phyloP scores from a whole-genome alignment of 768 basidiomycete genomes.

The Termitomyces sp. region DNA sequence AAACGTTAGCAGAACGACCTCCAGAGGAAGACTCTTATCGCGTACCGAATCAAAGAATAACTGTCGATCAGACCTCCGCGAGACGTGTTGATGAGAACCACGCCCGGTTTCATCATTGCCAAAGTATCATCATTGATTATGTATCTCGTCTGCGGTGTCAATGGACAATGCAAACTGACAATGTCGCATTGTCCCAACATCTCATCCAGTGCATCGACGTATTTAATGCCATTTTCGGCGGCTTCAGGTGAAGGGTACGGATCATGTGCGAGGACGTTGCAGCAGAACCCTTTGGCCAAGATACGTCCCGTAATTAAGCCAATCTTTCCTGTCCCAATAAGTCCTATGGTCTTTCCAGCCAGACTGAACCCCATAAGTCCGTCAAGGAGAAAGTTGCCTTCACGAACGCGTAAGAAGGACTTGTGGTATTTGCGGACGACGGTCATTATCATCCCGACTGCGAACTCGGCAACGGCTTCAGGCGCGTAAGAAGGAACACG shows the following conservation, averaged over 20 bases:
- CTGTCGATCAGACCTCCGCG: constrained; percentile 38
- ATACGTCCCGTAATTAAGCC: constrained; percentile 37
- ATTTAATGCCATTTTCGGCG: constrained; percentile 29
- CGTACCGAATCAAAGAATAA: constrained; percentile 33
- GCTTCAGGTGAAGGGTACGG: constrained; percentile 29
- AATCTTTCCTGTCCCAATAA: constrained; percentile 40
- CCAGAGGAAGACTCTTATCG: background rate
- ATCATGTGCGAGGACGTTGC: constrained; percentile 35
- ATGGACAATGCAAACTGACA: constrained; percentile 37
- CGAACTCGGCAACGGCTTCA: constrained; percentile 38
- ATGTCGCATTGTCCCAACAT: constrained; percentile 31
- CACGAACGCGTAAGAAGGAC: constrained; percentile 37
- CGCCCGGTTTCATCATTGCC: constrained; percentile 32
- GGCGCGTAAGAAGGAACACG: constrained; percentile 39
- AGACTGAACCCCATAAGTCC: constrained; percentile 37
- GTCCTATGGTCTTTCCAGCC: constrained; percentile 33
- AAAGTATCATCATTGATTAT: constrained; percentile 36
- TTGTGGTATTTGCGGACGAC: constrained; percentile 42
- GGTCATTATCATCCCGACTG: constrained; percentile 41
- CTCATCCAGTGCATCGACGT: constrained; percentile 31
- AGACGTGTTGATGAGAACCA: constrained; percentile 37
- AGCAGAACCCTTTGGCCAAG: constrained; percentile 31
- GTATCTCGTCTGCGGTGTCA: constrained; percentile 29
- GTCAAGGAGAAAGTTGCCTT: constrained; percentile 40
- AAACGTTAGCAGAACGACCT: background rate